These are phyloP conservation scores for Penicillium angulare DNA, from an alignment of 495 filamentous ascomycete genomes.

Conservation along the genomic window DNA sequence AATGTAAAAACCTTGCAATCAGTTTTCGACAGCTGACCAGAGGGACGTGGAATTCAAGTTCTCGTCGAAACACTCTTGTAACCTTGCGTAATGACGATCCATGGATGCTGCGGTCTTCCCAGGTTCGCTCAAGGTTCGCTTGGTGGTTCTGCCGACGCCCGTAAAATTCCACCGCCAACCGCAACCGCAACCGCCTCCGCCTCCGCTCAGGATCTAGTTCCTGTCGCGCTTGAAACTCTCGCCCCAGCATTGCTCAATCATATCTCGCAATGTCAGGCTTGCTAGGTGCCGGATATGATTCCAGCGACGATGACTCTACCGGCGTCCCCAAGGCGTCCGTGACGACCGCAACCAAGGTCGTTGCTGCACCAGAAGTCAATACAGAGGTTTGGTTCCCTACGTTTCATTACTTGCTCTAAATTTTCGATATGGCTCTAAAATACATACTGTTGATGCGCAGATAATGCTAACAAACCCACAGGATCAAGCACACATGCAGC, in stretches of 20 bases:
- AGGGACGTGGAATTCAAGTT: too few relatives aligned
- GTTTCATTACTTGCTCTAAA: neutral
- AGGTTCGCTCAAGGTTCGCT: too few relatives aligned
- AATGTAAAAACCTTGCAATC: too few relatives aligned
- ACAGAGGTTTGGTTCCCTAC: constrained; percentile 60
- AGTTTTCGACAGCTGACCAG: too few relatives aligned
- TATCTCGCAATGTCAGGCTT: constrained; percentile 44
- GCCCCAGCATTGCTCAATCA: neutral
- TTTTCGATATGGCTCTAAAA: neutral
- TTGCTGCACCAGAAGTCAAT: constrained; percentile 59
- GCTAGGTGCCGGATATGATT: constrained; percentile 51
- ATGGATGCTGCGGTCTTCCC: constrained; percentile 5
- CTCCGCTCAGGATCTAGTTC: constrained; percentile 3
- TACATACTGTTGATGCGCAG: constrained; percentile 5
- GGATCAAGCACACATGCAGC: constrained; percentile 56
- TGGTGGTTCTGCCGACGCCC: constrained; percentile 27
- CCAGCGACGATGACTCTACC: constrained; percentile 50
- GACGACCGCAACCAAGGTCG: constrained; percentile 41
- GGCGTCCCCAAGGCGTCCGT: constrained; percentile 20
- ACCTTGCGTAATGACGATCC: too few relatives aligned
- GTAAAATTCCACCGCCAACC: constrained; percentile 36
- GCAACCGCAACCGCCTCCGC: too few relatives aligned
- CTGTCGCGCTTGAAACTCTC: constrained; percentile 7
- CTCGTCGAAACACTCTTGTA: too few relatives aligned
- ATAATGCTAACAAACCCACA: constrained; percentile 42